Percentiles rank a stretch among this genome's conserved stretches.
phyloP scores from a whole-genome alignment of 2,329 filamentous ascomycete genomes.

The Arthrinium phaeospermum region DNA sequence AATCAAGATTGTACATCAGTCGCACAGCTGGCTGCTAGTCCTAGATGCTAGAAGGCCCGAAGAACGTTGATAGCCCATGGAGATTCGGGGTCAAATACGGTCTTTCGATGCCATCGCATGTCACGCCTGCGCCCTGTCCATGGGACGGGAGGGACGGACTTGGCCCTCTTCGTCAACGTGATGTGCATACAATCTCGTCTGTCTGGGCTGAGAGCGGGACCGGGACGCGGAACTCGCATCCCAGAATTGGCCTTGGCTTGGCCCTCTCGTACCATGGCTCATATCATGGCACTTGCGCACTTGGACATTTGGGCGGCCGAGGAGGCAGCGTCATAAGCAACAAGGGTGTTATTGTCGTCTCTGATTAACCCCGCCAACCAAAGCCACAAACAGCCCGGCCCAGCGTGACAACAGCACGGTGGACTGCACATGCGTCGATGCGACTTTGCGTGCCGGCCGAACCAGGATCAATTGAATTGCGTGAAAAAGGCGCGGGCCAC shows the following conservation, averaged over 20 bases:
- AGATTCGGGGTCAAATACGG: neutral
- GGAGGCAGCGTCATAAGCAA: conserved; percentile 2
- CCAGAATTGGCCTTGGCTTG: conserved; percentile 4
- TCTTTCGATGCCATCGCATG: conserved; percentile 13
- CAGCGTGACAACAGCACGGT: neutral
- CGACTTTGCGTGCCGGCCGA: neutral
- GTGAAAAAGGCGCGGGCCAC: neutral
- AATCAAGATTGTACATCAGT: neutral
- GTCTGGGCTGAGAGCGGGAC: neutral
- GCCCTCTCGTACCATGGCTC: conserved; percentile 12
- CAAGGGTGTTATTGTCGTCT: conserved; percentile 1
- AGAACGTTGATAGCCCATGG: neutral
- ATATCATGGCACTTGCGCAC: conserved; percentile 15
- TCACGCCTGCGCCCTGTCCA: neutral
- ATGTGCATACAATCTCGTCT: conserved; percentile 5
- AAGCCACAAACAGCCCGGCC: neutral
- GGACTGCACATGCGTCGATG: neutral
- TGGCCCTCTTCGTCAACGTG: neutral
- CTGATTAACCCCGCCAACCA: conserved; percentile 12
- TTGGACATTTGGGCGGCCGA: neutral
- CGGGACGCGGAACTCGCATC: neutral
- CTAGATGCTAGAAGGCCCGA: neutral
- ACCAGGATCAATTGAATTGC: neutral
- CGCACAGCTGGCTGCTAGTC: conserved; percentile 9
- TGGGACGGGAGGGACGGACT: conserved; percentile 1